Conservation (phyloP, 2,329 filamentous ascomycete genomes). For the Colletotrichum melonis region DNA sequence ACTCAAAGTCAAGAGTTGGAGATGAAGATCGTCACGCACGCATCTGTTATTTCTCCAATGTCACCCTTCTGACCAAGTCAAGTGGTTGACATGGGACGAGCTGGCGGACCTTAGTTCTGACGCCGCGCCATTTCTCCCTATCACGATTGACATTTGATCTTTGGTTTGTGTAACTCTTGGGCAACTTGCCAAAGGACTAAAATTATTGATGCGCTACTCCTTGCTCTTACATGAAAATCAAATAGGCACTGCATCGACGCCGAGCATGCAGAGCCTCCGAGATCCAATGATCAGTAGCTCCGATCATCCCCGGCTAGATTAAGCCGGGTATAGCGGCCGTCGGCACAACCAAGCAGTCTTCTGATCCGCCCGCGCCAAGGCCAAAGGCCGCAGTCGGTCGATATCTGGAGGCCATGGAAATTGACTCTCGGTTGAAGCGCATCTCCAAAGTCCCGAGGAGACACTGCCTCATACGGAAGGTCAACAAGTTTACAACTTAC, state of each 20-base stretch:
- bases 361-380: neutral
- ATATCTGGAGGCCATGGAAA: neutral
- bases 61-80: conserved; percentile 20
- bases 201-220: neutral
- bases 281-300: neutral
- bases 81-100: conserved; percentile 9
- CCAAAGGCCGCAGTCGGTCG: neutral
- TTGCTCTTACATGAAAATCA: conserved; percentile 1
- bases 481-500: neutral
- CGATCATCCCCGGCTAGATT: neutral
- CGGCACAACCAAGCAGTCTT: neutral
- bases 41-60: conserved; percentile 5
- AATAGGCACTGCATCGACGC: conserved; percentile 5
- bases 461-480: neutral
- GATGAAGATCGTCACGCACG: conserved; percentile 24
- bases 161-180: neutral
- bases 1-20: neutral
- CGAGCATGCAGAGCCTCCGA: conserved; percentile 5
- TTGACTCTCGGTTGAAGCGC: neutral
- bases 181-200: neutral
- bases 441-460: neutral
- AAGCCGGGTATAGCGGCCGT: neutral
- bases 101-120: neutral
- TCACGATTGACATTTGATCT: neutral
- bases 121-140: neutral